A percentile compares a stretch with the other conserved stretches of the same genome.
These are phyloP conservation scores for Fusarium sterilihyphosum DNA, from an alignment of 2,329 filamentous ascomycete species.

Conservation along the genomic window DNA sequence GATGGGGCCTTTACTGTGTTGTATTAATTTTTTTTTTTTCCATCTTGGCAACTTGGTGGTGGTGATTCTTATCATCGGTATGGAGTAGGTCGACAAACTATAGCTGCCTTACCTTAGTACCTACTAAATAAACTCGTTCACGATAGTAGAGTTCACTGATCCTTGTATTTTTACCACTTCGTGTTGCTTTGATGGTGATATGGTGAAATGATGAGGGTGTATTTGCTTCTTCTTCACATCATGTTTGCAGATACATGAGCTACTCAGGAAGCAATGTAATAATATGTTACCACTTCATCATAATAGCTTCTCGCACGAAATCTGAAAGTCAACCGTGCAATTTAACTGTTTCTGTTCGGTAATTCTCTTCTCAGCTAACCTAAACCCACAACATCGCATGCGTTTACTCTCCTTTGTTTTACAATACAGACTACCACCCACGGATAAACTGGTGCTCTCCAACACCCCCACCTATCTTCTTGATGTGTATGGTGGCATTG, in stretches of 20 bases:
- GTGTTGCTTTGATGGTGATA: not conserved
- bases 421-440: not conserved
- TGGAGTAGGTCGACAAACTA: not conserved
- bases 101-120: not conserved
- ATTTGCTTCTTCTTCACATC: not conserved
- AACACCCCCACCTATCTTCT: not conserved
- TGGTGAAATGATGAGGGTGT: not conserved
- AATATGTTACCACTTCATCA: not conserved
- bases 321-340: not conserved
- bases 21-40: not conserved
- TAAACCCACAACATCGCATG: not conserved
- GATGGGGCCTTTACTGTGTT: not conserved
- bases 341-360: not conserved
- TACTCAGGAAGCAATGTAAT: not conserved
- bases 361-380: not conserved
- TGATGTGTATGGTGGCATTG: not conserved
- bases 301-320: not conserved
- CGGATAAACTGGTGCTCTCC: not conserved
- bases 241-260: not conserved
- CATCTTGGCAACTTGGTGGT: not conserved
- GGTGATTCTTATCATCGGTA: not conserved
- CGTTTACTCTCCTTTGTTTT: not conserved
- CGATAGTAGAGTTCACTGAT: not conserved
- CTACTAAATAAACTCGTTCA: not conserved
- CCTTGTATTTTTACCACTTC: not conserved